A percentile compares a stretch with the other conserved stretches of the same genome.
Evolutionary conservation across 2,329 filamentous ascomycete genomes (phyloP).

Genomic region (Podosphaera fusca): DNA sequence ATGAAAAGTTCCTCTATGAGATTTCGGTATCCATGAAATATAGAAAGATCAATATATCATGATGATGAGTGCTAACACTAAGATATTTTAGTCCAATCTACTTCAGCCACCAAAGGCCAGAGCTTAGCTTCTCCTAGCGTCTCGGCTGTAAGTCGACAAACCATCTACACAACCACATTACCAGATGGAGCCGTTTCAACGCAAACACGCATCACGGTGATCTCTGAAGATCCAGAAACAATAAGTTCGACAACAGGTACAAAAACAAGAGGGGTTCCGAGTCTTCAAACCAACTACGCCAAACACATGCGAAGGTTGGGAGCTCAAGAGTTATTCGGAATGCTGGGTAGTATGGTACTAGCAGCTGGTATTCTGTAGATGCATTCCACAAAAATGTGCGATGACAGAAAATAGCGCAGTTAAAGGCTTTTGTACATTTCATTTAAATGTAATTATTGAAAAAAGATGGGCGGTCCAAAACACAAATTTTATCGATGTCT

Average conservation of each 20-base stretch:
- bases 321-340: neutral
- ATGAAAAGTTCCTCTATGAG: too few relatives aligned
- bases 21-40: too few relatives aligned
- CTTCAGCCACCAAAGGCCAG: neutral
- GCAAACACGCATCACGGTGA: neutral
- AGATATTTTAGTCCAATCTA: neutral
- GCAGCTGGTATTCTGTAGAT: neutral
- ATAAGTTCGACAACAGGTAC: neutral
- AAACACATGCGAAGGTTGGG: neutral
- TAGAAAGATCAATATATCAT: too few relatives aligned
- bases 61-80: too few relatives aligned
- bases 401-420: too few relatives aligned
- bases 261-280: neutral
- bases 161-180: slow-evolving; percentile 2
- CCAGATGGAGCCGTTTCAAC: neutral
- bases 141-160: neutral
- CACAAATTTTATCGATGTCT: too few relatives aligned
- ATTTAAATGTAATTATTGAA: too few relatives aligned
- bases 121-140: neutral
- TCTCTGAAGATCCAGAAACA: neutral
- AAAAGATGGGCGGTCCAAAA: too few relatives aligned
- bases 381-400: too few relatives aligned
- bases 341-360: neutral
- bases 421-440: too few relatives aligned
- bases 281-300: neutral